phyloP scores from a whole-genome alignment of 2,329 filamentous ascomycete genomes.

The Didymosphaeria variabile region DNA sequence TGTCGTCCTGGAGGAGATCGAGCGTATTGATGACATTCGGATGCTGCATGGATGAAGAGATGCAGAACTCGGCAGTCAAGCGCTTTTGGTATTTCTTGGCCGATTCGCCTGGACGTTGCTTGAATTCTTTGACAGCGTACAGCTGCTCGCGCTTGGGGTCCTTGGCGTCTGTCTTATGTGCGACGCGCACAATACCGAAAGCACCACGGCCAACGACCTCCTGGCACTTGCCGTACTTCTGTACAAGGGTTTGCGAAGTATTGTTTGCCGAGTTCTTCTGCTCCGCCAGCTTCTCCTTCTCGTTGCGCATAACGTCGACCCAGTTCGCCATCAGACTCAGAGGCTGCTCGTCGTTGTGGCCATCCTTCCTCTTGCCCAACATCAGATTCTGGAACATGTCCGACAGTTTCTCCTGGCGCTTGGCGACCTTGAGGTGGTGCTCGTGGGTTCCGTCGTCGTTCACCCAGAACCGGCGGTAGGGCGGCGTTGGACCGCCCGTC shows the following conservation, averaged over 20 bases:
- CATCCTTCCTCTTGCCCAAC: slow-evolving; percentile 80
- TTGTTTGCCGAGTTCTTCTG: slow-evolving; percentile 83
- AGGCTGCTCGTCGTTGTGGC: slow-evolving; percentile 74
- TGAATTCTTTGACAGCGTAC: slow-evolving; percentile 98
- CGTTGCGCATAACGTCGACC: slow-evolving; percentile 91
- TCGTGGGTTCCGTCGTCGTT: slow-evolving; percentile 77
- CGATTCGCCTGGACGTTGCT: slow-evolving; percentile 90
- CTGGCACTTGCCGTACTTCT: slow-evolving; percentile 98
- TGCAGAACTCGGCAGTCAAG: slow-evolving; percentile 96
- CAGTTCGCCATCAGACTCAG: slow-evolving; percentile 93
- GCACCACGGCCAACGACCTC: slow-evolving; percentile 95
- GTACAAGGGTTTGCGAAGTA: slow-evolving; percentile 80
- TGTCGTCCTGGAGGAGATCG: slow-evolving; percentile 92
- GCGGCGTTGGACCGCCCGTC: slow-evolving; percentile 35
- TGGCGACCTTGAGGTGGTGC: slow-evolving; percentile 87
- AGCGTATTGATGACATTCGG: slow-evolving; percentile 98
- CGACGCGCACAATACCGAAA: slow-evolving; percentile 96
- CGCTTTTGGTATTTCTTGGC: slow-evolving; percentile 98
- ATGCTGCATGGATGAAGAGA: slow-evolving; percentile 94
- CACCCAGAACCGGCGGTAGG: slow-evolving; percentile 63
- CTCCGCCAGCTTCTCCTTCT: slow-evolving; percentile 77
- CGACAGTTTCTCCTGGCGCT: slow-evolving; percentile 91
- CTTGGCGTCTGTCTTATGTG: slow-evolving; percentile 89
- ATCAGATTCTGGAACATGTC: slow-evolving; percentile 90
- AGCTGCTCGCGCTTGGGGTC: slow-evolving; percentile 82